Conservation (phyloP, 83 land plant genomes). For the Diphasiastrum complanatum region DNA sequence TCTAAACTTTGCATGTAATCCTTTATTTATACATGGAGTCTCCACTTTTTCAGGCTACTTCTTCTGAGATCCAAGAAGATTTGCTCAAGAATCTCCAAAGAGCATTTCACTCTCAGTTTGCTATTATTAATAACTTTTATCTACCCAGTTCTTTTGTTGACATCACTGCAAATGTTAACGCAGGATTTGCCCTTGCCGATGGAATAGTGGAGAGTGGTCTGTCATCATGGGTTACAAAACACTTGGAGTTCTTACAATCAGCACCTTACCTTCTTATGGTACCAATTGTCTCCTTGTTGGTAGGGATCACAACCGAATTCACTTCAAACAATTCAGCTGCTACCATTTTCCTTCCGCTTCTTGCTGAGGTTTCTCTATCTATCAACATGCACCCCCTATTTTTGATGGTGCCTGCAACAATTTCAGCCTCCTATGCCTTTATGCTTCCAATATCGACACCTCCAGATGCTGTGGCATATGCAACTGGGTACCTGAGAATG, state of each 20-base stretch:
- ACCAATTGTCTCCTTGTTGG: constrained; percentile 39
- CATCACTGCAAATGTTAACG: background rate
- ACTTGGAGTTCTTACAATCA: constrained; percentile 36
- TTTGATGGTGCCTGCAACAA: constrained; percentile 58
- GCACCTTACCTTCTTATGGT: constrained; percentile 43
- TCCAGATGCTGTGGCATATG: constrained; percentile 52
- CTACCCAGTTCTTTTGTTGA: background rate
- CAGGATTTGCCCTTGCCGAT: constrained; percentile 53
- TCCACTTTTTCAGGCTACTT: too few species aligned
- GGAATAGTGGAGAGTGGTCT: constrained; percentile 56
- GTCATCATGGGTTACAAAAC: constrained; percentile 38
- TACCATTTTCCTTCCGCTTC: constrained; percentile 44
- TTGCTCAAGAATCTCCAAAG: too few species aligned
- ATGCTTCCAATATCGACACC: constrained; percentile 61
- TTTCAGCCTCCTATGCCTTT: constrained; percentile 57
- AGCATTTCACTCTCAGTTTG: too few species aligned
- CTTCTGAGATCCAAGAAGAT: too few species aligned
- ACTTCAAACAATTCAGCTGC: constrained; percentile 65
- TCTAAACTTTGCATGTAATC: background rate
- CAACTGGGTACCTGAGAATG: constrained; percentile 45
- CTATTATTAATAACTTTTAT: too few species aligned
- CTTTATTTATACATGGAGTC: too few species aligned
- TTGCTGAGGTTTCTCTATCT: constrained; percentile 42
- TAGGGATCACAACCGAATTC: constrained; percentile 48
- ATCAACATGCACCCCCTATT: constrained; percentile 48